These are phyloP conservation scores for Scleroderma citrinum DNA, from an alignment of 768 basidiomycete genomes.

Conservation along the genomic window DNA sequence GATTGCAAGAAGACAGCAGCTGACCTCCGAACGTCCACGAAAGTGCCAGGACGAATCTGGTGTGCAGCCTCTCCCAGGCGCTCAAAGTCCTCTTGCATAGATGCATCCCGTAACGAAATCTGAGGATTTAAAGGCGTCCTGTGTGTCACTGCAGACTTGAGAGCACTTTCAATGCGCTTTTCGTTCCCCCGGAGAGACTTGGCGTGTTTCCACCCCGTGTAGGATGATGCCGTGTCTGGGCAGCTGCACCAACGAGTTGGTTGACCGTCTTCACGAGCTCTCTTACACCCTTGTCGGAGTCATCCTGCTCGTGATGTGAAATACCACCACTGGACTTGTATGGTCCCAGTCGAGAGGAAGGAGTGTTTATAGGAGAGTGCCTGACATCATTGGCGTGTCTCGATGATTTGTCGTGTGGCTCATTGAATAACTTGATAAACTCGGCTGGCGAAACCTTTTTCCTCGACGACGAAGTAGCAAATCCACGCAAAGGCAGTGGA, in stretches of 20 bases:
- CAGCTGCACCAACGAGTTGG: constrained; percentile 31
- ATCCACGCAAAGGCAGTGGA: constrained; percentile 24
- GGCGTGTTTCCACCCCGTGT: constrained; percentile 34
- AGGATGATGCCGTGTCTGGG: constrained; percentile 18
- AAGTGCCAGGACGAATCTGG: constrained; percentile 38
- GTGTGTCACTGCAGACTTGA: constrained; percentile 9
- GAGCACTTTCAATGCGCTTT: constrained; percentile 28
- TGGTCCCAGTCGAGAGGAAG: neutral
- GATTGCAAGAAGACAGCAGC: constrained; percentile 7
- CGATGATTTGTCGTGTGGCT: neutral
- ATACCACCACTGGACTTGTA: neutral
- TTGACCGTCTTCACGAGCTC: constrained; percentile 18
- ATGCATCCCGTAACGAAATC: constrained; percentile 20
- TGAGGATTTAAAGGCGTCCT: constrained; percentile 22
- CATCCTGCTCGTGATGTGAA: too few relatives aligned
- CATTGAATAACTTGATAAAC: neutral
- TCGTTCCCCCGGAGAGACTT: constrained; percentile 34
- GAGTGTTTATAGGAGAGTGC: too few relatives aligned
- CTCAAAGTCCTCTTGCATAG: constrained; percentile 10
- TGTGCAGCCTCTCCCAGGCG: constrained; percentile 8
- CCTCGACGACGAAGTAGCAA: neutral
- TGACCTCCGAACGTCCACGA: constrained; percentile 49
- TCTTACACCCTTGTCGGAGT: constrained; percentile 3
- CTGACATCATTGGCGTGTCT: neutral
- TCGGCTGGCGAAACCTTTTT: neutral